Percentiles rank a stretch among this genome's conserved stretches.
Conservation (phyloP, 495 filamentous ascomycete genomes). For the Durotheca rogersii region DNA sequence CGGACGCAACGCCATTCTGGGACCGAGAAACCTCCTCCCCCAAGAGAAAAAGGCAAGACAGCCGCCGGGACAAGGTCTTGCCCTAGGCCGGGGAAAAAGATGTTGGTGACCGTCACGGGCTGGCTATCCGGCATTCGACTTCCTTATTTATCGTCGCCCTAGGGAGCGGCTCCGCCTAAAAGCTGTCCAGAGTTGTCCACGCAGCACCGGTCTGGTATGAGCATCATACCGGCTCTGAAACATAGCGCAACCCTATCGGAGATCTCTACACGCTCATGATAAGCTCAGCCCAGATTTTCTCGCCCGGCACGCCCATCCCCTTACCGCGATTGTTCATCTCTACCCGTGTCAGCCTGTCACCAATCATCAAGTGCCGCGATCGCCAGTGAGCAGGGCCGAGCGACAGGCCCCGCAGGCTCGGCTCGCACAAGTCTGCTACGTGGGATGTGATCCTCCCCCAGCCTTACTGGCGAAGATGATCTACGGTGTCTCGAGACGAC, state of each 20-base stretch:
- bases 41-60: neutral
- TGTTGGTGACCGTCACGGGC: neutral
- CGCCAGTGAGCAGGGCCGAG: constrained; percentile 10
- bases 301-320: constrained; percentile 20
- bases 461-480: constrained; percentile 16
- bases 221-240: constrained; percentile 32
- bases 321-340: constrained; percentile 13
- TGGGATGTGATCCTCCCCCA: constrained; percentile 21
- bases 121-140: constrained; percentile 16
- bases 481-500: constrained; percentile 22
- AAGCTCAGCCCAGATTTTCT: constrained; percentile 27
- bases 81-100: too few relatives aligned
- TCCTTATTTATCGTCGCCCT: constrained; percentile 10
- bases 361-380: constrained; percentile 36
- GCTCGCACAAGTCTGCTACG: constrained; percentile 20
- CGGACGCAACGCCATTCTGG: constrained; percentile 7
- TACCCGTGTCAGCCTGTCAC: constrained; percentile 19
- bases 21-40: too few relatives aligned
- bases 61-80: too few relatives aligned
- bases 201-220: constrained; percentile 24
- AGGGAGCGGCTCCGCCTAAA: constrained; percentile 8
- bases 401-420: constrained; percentile 21
- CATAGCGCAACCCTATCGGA: constrained; percentile 32
- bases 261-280: constrained; percentile 23
- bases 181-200: constrained; percentile 13